Base-by-base conservation (phyloP, 306 rosid species). In the Prunus fruticosa region DNA sequence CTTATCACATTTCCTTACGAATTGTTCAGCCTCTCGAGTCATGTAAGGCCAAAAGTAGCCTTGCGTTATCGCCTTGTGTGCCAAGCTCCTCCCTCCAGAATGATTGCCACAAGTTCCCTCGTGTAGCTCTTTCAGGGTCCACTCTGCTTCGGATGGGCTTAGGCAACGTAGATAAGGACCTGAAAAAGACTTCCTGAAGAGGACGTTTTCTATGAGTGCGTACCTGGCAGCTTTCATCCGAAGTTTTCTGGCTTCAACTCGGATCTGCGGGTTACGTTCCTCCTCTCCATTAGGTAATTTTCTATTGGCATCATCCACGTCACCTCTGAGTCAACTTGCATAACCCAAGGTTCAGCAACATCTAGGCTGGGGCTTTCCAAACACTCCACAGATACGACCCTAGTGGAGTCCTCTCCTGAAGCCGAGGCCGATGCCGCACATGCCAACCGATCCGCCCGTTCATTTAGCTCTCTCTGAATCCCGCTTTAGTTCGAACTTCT, bases 261-360 rank as follows among this genome's bases (percentile, higher is more conserved):
- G 0, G 6, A 16, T 64, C 0, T 0, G 18, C 1, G 2, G 8
- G 14, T 0, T 16, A 2, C 14, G 15, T 32, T 0, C 14, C 7
- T 0, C 1, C n/a, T n/a, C n/a, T n/a, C 2, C 0, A 1, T 18
- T 0, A 64, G 2, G 3, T 34, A 32, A 1, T 32, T 9, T 2
- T 34, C 2, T 5, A 32, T 64, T 1, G 6, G 69, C 0, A 1
- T 60, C 19, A 60, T 60, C 38, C 38, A 12, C 8, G 41, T 34
- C 8, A 30, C 2, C 2, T 34, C 41, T 3, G 0, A 34, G 41
- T 34, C 0, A 1, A 6, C 8, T 34, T 34, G 41, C 6, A 32
- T 32, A 32, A 32, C 38, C 5, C 34, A 0, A 30, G 34, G 6
- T 30, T 30, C 1, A 30, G 4, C 34, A 30, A 4, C 34, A 30